A percentile compares a stretch with the other conserved stretches of the same genome.
Conservation (phyloP, 23 red algal species). For the Gracilaria domingensis region DNA sequence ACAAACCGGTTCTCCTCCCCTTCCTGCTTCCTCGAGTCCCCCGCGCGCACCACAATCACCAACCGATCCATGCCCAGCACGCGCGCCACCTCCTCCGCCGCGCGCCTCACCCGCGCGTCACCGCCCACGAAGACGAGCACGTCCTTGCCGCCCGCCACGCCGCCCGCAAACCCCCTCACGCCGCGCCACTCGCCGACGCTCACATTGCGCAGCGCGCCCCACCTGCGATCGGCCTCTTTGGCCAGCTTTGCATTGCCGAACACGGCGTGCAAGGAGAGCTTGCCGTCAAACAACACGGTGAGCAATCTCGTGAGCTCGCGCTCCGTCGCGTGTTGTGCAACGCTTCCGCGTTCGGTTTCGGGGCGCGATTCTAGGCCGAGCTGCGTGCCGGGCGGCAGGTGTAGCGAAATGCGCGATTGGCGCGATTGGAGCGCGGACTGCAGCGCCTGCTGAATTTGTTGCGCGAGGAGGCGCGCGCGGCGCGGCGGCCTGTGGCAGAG, state of each 20-base stretch:
- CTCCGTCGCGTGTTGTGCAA: neutral
- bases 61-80: slow-evolving; percentile 15
- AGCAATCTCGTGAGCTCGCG: slow-evolving; percentile 37
- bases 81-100: neutral
- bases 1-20: slow-evolving; percentile 12
- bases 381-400: slow-evolving; percentile 24
- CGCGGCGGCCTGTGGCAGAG: neutral
- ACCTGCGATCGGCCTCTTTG: no score
- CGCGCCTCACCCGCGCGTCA: neutral
- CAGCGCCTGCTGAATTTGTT: slow-evolving; percentile 20
- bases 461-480: slow-evolving; percentile 21
- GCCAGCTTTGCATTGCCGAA: slow-evolving; percentile 6
- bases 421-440: slow-evolving; percentile 27
- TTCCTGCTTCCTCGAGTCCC: neutral
- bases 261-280: neutral
- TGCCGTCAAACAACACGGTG: slow-evolving; percentile 45
- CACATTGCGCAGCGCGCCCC: neutral
- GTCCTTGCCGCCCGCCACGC: neutral
- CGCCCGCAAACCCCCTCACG: neutral
- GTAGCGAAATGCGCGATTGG: slow-evolving; percentile 23
- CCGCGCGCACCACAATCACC: slow-evolving; percentile 25
- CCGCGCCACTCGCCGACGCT: neutral
- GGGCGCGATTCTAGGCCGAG: neutral
- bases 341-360: no score
- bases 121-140: slow-evolving; percentile 54